Evolutionary conservation across 495 filamentous ascomycete species (phyloP).

Genomic region (Mycothermus thermophilus): DNA sequence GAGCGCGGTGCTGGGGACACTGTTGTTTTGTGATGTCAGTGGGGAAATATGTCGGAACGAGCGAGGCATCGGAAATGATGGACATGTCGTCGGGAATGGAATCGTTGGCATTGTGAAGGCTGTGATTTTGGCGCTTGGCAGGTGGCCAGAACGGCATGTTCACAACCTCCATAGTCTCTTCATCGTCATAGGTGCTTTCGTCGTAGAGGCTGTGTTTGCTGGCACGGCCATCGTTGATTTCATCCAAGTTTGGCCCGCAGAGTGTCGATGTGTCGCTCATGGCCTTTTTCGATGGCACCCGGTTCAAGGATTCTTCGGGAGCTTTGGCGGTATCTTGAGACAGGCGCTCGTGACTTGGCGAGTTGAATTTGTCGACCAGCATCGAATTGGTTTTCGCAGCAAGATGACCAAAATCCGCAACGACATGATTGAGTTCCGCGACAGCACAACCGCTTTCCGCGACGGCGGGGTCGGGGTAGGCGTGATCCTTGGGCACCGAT

Average conservation of each 20-base stretch:
- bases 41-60: slow-evolving; percentile 13
- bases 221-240: neutral
- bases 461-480: too few species aligned
- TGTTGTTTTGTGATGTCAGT: slow-evolving; percentile 8
- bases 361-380: too few species aligned
- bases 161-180: slow-evolving; percentile 6
- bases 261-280: too few species aligned
- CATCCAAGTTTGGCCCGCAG: neutral
- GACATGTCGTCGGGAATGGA: slow-evolving; percentile 9
- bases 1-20: slow-evolving; percentile 1
- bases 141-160: slow-evolving; percentile 9
- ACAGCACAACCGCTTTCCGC: too few species aligned
- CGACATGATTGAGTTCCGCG: too few species aligned
- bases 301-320: too few species aligned
- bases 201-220: neutral
- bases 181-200: neutral
- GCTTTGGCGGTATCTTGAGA: too few species aligned
- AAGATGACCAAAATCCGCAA: too few species aligned
- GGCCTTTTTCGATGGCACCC: too few species aligned
- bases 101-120: neutral
- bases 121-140: neutral
- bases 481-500: too few species aligned
- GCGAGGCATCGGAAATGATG: slow-evolving; percentile 9
- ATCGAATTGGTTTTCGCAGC: too few species aligned
- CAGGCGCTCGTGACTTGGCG: too few species aligned